Evolutionary conservation across 441 rosid species (phyloP).

Genomic region (Theobroma grandiflorum): DNA sequence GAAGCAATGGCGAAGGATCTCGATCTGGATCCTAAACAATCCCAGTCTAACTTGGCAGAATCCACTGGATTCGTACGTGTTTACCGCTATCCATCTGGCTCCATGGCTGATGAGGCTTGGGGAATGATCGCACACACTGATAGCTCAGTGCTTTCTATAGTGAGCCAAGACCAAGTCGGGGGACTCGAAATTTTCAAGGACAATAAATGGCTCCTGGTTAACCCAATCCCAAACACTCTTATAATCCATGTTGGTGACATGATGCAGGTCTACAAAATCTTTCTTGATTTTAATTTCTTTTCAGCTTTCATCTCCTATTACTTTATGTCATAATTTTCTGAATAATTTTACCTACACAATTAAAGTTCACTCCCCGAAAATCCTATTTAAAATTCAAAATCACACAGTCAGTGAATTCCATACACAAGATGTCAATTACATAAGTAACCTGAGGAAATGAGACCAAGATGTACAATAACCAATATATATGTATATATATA

Average conservation of each 20-base stretch:
- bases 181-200: conserved; percentile 74
- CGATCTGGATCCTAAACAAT: conserved; percentile 40
- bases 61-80: conserved; percentile 60
- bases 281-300: not conserved
- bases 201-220: conserved; percentile 58
- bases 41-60: conserved; percentile 48
- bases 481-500: not conserved
- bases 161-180: conserved; percentile 59
- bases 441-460: no score
- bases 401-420: no score
- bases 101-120: conserved; percentile 10
- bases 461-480: not conserved
- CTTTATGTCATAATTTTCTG: no score
- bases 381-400: no score
- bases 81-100: conserved; percentile 62
- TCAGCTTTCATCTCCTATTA: not conserved
- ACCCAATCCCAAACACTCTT: conserved; percentile 57
- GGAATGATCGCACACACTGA: conserved; percentile 82
- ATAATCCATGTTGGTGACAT: conserved; percentile 80
- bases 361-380: no score
- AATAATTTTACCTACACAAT: no score
- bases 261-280: conserved; percentile 65
- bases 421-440: no score
- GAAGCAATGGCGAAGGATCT: conserved; percentile 54
- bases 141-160: conserved; percentile 74